Conservation (phyloP, 345 rosid species). For the Eucalyptus leucophloia region DNA sequence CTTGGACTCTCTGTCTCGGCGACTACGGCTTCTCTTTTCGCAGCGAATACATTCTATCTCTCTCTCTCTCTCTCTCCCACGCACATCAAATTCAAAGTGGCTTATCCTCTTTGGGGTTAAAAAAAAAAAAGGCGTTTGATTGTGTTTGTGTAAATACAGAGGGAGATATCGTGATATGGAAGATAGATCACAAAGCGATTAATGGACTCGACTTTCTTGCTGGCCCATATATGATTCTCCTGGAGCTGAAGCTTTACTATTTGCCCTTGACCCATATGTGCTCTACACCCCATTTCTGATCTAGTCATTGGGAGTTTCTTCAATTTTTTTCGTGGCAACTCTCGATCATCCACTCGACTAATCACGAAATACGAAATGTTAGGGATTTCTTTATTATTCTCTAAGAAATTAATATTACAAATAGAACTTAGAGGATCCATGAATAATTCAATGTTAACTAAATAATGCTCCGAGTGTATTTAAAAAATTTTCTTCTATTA, state of each 20-base stretch:
- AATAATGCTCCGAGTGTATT: not conserved
- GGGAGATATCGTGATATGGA: not conserved
- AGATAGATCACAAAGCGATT: not conserved
- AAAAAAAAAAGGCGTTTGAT: not conserved
- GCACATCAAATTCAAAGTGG: not conserved
- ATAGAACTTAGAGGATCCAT: not conserved
- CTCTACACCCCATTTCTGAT: not conserved
- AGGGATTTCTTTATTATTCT: not conserved
- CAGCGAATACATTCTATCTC: not conserved
- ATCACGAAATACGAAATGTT: not conserved
- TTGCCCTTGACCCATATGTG: not conserved
- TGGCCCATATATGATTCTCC: not conserved
- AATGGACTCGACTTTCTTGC: not conserved
- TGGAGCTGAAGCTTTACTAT: not conserved
- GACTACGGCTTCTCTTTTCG: not conserved
- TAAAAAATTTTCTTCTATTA: not conserved
- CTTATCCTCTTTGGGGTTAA: not conserved
- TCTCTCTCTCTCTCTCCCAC: not conserved
- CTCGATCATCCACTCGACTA: not conserved
- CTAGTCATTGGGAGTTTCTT: not conserved
- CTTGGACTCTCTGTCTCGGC: not conserved
- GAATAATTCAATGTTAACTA: not conserved
- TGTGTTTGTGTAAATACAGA: not conserved
- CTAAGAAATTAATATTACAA: not conserved
- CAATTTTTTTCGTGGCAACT: not conserved